Base-by-base conservation (phyloP, 805 yeast species). In the Schizosaccharomyces cryophilus region DNA sequence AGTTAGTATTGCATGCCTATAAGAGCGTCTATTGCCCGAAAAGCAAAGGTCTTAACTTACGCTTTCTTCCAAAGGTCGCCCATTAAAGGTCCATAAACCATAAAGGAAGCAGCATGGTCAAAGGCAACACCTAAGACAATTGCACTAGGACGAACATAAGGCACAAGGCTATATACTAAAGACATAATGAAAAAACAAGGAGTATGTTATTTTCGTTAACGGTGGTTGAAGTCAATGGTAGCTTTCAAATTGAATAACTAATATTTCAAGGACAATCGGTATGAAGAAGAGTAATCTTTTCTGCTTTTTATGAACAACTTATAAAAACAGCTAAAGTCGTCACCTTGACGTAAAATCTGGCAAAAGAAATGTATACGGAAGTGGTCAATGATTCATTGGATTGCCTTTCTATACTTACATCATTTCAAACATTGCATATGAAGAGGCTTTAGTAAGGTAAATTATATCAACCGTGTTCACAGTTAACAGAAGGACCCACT, bases 91-190 rank as follows among this genome's bases (percentile, higher is more conserved):
- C 69, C 68, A 62, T 68, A 64, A 30, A 67, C 63, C 54, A 72
- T 55, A 64, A 70, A 69, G 54, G 67, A 64, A 60, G 70, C 61
- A 42, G 67, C 66, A 63, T 70, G 71, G 59, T 68, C 60, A 66
- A 67, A 72, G 62, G 65, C 67, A 45, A 73, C 65, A 47, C 74
- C 74, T 42, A 72, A 61, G 56, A 72, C 70, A 61, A 72, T 64
- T 40, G 74, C 67, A 55, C 67, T 64, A 40, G 61, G 60, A 21
- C 47, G 42, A 21, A 56, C 60, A 9, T 35, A 35, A 30, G 60
- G 60, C 26, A 56, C 19, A 40, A 29, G 38, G 45, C 21, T 29
- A 17, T 29, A 54, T 17, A 26, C 19, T 19, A n/a, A 31, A 26
- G 58, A 54, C 31, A 54, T 26, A 21, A n/a, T 26, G 19, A 54